Percentiles rank a stretch among this genome's conserved stretches.
These are phyloP conservation scores for Monosporascus sp. DNA, from an alignment of 2,329 filamentous ascomycete genomes.

Conservation along the genomic window DNA sequence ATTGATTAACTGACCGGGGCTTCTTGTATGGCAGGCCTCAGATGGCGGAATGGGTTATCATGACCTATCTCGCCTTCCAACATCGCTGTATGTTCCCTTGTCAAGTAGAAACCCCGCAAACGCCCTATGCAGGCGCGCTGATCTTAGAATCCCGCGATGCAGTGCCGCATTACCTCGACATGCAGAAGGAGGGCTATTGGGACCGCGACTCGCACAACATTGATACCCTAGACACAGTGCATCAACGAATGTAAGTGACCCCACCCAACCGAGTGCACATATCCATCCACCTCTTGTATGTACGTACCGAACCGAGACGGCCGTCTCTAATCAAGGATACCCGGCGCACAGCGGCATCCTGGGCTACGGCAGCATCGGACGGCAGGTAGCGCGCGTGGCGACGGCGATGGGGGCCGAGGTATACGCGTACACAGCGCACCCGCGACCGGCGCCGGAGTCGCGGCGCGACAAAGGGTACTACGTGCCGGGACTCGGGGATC, in stretches of 20 bases:
- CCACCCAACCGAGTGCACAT: background rate
- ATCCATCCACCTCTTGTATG: background rate
- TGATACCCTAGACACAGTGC: slow-evolving; percentile 41
- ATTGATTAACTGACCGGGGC: background rate
- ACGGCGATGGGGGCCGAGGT: slow-evolving; percentile 61
- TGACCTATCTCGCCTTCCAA: slow-evolving; percentile 45
- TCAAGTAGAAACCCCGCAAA: no score
- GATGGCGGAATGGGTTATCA: slow-evolving; percentile 53
- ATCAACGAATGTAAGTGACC: slow-evolving; percentile 46
- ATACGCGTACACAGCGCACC: slow-evolving; percentile 62
- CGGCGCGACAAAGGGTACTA: slow-evolving; percentile 57
- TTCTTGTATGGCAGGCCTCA: slow-evolving; percentile 38
- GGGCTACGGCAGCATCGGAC: slow-evolving; percentile 41
- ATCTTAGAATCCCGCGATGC: background rate
- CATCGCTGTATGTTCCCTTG: slow-evolving; percentile 35
- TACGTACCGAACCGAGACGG: slow-evolving; percentile 4
- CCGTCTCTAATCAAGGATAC: no score
- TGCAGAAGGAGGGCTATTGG: slow-evolving; percentile 42
- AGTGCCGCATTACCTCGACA: slow-evolving; percentile 42
- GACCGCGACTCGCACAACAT: slow-evolving; percentile 25
- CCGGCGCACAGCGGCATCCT: slow-evolving; percentile 29
- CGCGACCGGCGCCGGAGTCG: slow-evolving; percentile 54
- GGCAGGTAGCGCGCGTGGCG: slow-evolving; percentile 43
- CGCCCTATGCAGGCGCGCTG: background rate
- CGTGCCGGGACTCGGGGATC: slow-evolving; percentile 54